A percentile compares a stretch with the other conserved stretches of the same genome.
Conservation (phyloP, 2,329 filamentous ascomycete species). For the Lanzia echinophila region DNA sequence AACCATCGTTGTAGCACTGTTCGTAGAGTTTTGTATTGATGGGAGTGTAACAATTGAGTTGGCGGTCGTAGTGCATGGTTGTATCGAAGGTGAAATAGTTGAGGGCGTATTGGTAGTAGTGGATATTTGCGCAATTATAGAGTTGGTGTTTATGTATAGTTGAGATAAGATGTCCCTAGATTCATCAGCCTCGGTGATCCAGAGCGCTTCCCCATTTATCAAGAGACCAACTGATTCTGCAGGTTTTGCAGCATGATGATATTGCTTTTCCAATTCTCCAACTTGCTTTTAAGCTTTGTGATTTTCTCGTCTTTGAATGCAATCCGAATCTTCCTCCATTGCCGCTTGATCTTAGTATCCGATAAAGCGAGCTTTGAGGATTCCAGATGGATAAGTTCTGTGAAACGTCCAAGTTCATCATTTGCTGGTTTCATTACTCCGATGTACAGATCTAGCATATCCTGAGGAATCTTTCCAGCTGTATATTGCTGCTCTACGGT, state of each 20-base stretch:
- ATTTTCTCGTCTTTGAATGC: constrained; percentile 10
- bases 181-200: neutral
- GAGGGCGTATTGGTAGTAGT: no score
- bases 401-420: constrained; percentile 5
- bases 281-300: constrained; percentile 1
- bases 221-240: neutral
- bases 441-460: neutral
- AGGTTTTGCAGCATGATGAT: neutral
- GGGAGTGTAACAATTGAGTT: no score
- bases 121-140: no score
- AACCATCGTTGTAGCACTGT: no score
- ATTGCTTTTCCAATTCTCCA: constrained; percentile 6
- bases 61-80: no score
- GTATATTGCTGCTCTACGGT: constrained; percentile 1
- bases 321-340: constrained; percentile 9
- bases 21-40: no score
- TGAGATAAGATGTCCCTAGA: neutral
- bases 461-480: neutral
- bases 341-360: neutral
- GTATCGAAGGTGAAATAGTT: no score
- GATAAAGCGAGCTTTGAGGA: neutral
- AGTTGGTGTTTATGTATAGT: no score
- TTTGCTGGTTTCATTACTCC: constrained; percentile 3
- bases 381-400: neutral
- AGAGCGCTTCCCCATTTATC: neutral